A percentile compares a stretch with the other conserved stretches of the same genome.
Conservation (phyloP, 805 yeast genomes). For the Yamadazyma takamatsuzukensis region DNA sequence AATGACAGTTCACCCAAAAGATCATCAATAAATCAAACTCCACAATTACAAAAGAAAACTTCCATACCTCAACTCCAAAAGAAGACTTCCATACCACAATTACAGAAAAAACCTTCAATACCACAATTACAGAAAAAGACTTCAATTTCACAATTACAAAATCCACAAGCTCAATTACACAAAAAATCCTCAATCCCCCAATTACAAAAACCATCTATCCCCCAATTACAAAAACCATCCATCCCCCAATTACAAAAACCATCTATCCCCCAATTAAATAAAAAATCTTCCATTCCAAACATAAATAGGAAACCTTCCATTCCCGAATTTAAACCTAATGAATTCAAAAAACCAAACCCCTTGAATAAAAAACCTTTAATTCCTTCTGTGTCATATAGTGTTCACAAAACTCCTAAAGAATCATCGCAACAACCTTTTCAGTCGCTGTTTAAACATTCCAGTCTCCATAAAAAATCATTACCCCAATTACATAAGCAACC, state of each 20-base stretch:
- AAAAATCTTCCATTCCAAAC: constrained; percentile 10
- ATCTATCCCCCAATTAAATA: constrained; percentile 18
- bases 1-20: background rate
- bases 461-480: no score
- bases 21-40: no score
- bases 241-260: constrained; percentile 17
- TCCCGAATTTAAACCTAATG: constrained; percentile 9
- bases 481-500: no score
- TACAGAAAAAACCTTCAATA: constrained; percentile 15
- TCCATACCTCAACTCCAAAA: constrained; percentile 12
- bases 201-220: constrained; percentile 16
- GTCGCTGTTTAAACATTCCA: no score
- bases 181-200: constrained; percentile 13
- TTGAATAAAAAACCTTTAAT: constrained; percentile 16
- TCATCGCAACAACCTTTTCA: background rate
- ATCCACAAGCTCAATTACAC: constrained; percentile 10
- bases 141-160: constrained; percentile 9
- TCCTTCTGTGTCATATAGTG: constrained; percentile 3
- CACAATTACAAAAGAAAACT: constrained; percentile 6
- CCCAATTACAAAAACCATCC: constrained; percentile 17
- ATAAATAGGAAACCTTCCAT: constrained; percentile 14
- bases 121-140: constrained; percentile 7
- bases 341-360: constrained; percentile 13
- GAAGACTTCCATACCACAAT: constrained; percentile 16
- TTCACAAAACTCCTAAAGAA: background rate